Evolutionary conservation across 1,139 yeast species (phyloP).

Genomic region (Arxiozyma slooffiae): DNA sequence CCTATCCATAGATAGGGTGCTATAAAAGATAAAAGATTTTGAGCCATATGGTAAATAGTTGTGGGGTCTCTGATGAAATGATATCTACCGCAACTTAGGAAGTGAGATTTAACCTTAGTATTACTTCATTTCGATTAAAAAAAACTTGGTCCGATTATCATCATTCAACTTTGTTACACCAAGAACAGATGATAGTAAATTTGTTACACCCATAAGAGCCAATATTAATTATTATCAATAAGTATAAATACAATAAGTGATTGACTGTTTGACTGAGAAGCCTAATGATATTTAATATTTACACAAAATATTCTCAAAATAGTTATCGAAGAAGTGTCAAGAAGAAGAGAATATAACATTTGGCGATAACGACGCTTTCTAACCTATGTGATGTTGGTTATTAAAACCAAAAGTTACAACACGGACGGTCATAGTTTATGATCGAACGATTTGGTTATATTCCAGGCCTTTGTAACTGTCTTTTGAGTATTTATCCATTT

Average conservation of each 20-base stretch:
- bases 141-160: slow-evolving; percentile 59
- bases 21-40: slow-evolving; percentile 51
- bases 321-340: slow-evolving; percentile 27
- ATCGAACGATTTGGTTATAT: no score
- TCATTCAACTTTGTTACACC: slow-evolving; percentile 68
- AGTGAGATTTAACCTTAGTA: slow-evolving; percentile 72
- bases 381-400: neutral
- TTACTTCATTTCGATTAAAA: slow-evolving; percentile 66
- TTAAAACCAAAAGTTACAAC: no score
- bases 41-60: slow-evolving; percentile 76
- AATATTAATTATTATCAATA: slow-evolving; percentile 66
- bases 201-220: slow-evolving; percentile 69
- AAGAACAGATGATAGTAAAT: slow-evolving; percentile 66
- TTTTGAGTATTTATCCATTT: no score
- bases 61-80: slow-evolving; percentile 72
- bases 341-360: slow-evolving; percentile 27
- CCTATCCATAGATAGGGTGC: slow-evolving; percentile 70
- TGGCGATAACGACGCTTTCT: slow-evolving; percentile 17
- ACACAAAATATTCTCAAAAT: slow-evolving; percentile 27
- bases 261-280: slow-evolving; percentile 65
- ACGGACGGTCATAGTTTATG: no score
- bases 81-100: slow-evolving; percentile 75
- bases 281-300: slow-evolving; percentile 50
- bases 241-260: slow-evolving; percentile 48
- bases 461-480: no score